phyloP scores from a whole-genome alignment of 768 basidiomycete species.

The Favolaschia claudopus region DNA sequence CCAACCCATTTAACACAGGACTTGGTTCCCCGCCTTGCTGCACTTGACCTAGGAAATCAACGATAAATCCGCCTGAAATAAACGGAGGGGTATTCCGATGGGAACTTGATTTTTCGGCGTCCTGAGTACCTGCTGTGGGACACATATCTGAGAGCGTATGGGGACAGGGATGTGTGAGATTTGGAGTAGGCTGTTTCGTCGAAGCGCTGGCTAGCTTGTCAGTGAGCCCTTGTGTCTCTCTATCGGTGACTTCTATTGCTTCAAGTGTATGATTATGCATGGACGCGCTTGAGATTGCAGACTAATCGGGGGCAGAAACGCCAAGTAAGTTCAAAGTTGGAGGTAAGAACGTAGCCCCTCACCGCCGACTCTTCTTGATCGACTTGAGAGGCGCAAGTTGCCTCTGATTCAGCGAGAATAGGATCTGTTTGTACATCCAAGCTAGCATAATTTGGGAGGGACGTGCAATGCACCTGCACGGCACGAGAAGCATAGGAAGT shows the following conservation, averaged over 20 bases:
- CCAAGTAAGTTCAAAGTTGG: too few species aligned
- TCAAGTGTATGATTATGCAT: too few species aligned
- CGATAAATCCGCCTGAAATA: constrained; percentile 58
- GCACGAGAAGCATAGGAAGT: constrained; percentile 23
- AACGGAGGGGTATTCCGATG: constrained; percentile 55
- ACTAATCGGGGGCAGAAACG: too few species aligned
- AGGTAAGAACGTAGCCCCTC: constrained; percentile 19
- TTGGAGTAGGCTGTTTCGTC: too few species aligned
- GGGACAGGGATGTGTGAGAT: too few species aligned
- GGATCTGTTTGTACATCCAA: constrained; percentile 32
- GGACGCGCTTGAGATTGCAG: too few species aligned
- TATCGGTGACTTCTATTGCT: too few species aligned
- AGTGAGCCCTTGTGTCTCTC: too few species aligned
- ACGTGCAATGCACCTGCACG: constrained; percentile 6
- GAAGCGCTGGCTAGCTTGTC: too few species aligned
- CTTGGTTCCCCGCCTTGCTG: background rate
- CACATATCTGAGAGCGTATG: background rate
- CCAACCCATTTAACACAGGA: background rate
- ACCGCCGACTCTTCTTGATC: background rate
- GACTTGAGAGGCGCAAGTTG: constrained; percentile 10
- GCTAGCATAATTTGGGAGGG: constrained; percentile 11
- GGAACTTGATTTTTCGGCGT: too few species aligned
- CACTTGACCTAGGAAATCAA: constrained; percentile 46
- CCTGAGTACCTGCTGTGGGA: constrained; percentile 23
- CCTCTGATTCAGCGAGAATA: background rate